phyloP scores from a whole-genome alignment of 2,329 filamentous ascomycete genomes.

The Trichophyton simii region DNA sequence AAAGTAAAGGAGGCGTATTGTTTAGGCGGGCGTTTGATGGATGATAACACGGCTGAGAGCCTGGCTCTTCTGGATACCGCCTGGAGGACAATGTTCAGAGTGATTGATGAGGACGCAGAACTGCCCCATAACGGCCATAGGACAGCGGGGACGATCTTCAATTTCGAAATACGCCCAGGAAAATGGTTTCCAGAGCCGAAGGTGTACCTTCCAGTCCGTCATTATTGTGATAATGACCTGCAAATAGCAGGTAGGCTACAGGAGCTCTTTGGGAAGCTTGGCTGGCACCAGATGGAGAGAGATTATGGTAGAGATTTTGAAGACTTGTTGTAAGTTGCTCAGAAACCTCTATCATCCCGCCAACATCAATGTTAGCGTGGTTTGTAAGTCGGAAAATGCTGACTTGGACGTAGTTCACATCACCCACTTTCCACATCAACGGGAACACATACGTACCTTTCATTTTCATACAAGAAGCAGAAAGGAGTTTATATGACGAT shows the following conservation, averaged over 20 bases:
- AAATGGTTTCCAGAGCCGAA: slow-evolving; percentile 4
- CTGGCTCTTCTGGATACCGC: neutral
- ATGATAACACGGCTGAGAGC: neutral
- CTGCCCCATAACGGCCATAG: neutral
- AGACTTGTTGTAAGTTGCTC: neutral
- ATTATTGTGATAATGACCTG: slow-evolving; percentile 1
- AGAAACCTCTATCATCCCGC: neutral
- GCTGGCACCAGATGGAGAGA: neutral
- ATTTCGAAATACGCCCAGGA: slow-evolving; percentile 1
- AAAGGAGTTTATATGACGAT: slow-evolving; percentile 4
- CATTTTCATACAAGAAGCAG: slow-evolving; percentile 1
- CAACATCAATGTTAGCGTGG: neutral
- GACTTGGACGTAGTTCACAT: neutral
- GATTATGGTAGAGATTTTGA: neutral
- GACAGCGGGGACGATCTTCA: slow-evolving; percentile 1
- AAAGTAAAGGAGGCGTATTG: slow-evolving; percentile 3
- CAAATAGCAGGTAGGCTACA: neutral
- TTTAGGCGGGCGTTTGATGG: neutral
- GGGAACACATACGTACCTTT: slow-evolving; percentile 2
- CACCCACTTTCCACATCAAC: neutral
- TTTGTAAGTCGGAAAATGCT: neutral
- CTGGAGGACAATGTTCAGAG: neutral
- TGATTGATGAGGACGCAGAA: neutral
- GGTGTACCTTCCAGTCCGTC: neutral
- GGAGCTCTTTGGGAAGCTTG: neutral